Conservation (phyloP, 1,284 basidiomycete species). For the Phlebopus sp. region DNA sequence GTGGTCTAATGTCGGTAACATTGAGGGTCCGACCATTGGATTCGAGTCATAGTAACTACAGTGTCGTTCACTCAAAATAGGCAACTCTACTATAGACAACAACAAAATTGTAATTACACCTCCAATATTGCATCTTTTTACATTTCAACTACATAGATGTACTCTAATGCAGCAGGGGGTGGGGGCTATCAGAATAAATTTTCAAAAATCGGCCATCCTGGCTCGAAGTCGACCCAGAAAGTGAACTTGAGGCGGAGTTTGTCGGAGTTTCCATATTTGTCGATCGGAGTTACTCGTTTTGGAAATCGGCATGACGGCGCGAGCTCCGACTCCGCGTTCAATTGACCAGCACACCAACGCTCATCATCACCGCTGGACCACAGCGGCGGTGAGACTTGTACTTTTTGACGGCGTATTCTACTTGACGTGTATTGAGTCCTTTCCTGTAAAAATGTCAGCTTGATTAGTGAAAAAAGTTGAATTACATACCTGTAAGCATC, state of each 20-base stretch:
- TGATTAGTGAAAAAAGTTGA: neutral
- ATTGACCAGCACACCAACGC: no score
- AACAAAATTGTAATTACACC: slow-evolving; percentile 1
- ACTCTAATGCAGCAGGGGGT: neutral
- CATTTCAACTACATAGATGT: neutral
- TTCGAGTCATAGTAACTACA: neutral
- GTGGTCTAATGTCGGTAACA: no score
- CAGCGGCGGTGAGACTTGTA: neutral
- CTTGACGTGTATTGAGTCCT: neutral
- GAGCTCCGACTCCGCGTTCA: no score
- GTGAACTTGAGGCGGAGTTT: slow-evolving; percentile 2
- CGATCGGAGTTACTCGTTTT: no score
- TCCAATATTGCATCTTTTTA: neutral
- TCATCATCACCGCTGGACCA: no score
- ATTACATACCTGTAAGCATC: slow-evolving; percentile 1
- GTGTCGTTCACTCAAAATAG: slow-evolving; percentile 1
- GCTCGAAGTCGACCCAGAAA: neutral
- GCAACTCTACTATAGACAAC: neutral
- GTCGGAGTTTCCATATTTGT: neutral
- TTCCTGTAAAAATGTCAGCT: neutral
- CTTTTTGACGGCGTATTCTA: slow-evolving; percentile 2
- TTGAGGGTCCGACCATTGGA: no score
- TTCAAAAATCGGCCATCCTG: neutral
- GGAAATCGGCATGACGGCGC: no score
- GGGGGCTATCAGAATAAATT: neutral